Evolutionary conservation across 2,329 filamentous ascomycete species (phyloP).

Genomic region (Graphilbum fragrans): DNA sequence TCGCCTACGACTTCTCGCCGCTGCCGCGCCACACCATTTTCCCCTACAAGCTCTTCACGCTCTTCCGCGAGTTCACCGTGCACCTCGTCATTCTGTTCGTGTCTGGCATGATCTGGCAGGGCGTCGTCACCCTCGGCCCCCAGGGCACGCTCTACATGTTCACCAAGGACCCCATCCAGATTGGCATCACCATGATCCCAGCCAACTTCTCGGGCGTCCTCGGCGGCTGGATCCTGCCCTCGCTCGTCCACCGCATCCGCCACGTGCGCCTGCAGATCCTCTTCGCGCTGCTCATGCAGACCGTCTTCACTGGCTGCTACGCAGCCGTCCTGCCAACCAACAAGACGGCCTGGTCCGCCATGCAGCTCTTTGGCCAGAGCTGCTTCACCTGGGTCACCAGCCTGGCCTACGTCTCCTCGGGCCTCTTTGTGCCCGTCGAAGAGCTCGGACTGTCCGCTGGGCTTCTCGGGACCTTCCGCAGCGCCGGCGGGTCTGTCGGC

Average conservation of each 20-base stretch:
- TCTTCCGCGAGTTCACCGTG: constrained; percentile 18
- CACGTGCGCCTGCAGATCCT: constrained; percentile 18
- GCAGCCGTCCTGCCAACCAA: constrained; percentile 16
- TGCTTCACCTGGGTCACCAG: constrained; percentile 20
- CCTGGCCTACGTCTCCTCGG: constrained; percentile 16
- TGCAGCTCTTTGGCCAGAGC: constrained; percentile 19
- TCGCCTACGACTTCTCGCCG: constrained; percentile 14
- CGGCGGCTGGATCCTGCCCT: constrained; percentile 18
- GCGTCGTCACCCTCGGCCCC: constrained; percentile 15
- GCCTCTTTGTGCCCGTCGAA: constrained; percentile 17
- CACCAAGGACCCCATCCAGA: constrained; percentile 16
- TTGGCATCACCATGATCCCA: constrained; percentile 17
- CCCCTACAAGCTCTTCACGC: constrained; percentile 15
- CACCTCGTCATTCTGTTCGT: constrained; percentile 18
- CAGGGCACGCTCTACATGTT: constrained; percentile 20
- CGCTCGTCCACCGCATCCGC: constrained; percentile 18
- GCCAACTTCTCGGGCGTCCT: constrained; percentile 13
- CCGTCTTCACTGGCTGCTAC: constrained; percentile 16
- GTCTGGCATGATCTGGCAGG: constrained; percentile 17
- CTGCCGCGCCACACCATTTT: constrained; percentile 13
- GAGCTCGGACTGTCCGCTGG: constrained; percentile 19
- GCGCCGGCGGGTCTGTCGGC: constrained; percentile 19
- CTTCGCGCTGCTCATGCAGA: constrained; percentile 17
- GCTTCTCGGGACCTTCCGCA: constrained; percentile 18
- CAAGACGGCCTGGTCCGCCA: constrained; percentile 16